Evolutionary conservation across 805 yeast species (phyloP).

Genomic region (Cyberlindnera maclurae): DNA sequence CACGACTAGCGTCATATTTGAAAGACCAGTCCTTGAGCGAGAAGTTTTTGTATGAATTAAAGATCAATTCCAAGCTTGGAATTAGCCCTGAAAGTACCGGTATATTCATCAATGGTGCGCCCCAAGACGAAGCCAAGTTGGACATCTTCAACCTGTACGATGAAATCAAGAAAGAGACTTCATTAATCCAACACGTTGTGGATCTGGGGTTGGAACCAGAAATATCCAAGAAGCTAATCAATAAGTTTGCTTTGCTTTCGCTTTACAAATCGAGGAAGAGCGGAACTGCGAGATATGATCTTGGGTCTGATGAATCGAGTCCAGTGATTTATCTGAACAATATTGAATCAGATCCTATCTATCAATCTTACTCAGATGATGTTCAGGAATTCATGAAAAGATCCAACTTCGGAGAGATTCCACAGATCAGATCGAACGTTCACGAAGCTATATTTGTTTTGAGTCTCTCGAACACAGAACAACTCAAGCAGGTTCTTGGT

Average conservation of each 20-base stretch:
- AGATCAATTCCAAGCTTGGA: conserved; percentile 31
- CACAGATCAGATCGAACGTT: conserved; percentile 64
- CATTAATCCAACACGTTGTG: conserved; percentile 20
- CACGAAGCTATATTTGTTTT: conserved; percentile 68
- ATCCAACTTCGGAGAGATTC: conserved; percentile 53
- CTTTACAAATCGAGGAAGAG: conserved; percentile 13
- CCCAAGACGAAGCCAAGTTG: conserved; percentile 38
- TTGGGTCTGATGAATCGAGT: conserved; percentile 21
- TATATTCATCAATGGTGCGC: conserved; percentile 65
- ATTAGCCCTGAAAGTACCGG: conserved; percentile 36
- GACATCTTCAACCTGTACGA: conserved; percentile 37
- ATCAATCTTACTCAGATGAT: conserved; percentile 38
- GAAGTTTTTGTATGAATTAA: conserved; percentile 23
- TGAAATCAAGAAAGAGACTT: conserved; percentile 31
- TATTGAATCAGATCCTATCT: conserved; percentile 55
- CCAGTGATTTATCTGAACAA: conserved; percentile 69
- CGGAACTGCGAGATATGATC: conserved; percentile 20
- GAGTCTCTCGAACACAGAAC: conserved; percentile 46
- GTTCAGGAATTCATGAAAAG: conserved; percentile 39
- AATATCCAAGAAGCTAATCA: conserved; percentile 31
- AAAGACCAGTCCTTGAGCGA: conserved; percentile 14
- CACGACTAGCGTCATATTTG: conserved; percentile 37
- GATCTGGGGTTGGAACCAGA: conserved; percentile 28
- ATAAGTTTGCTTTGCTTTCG: conserved; percentile 31
- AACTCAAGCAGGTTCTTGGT: conserved; percentile 43